Evolutionary conservation across 371 early-diverging fungal species (phyloP).

Genomic region (Conidiobolus coronatus): DNA sequence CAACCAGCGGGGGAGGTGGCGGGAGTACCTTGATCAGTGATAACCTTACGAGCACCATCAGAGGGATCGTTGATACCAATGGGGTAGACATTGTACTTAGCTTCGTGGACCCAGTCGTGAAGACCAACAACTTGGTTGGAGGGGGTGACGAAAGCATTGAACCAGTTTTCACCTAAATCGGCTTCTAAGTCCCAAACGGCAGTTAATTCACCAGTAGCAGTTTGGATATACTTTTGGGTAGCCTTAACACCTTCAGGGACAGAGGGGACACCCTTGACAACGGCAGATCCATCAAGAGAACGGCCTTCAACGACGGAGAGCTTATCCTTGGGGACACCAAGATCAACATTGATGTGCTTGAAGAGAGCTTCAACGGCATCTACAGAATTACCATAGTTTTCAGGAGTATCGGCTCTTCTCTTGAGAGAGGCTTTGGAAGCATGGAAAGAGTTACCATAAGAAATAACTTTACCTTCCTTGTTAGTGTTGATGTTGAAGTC

Average conservation of each 20-base stretch:
- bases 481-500: slow-evolving; percentile 63
- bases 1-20: slow-evolving; percentile 1
- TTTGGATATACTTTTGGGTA: background rate
- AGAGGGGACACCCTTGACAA: background rate
- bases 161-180: background rate
- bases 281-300: too few species aligned
- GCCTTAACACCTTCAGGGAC: background rate
- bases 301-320: too few species aligned
- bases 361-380: too few species aligned
- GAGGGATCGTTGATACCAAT: slow-evolving; percentile 1
- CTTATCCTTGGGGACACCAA: too few species aligned
- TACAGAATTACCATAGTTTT: too few species aligned
- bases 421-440: slow-evolving; percentile 11
- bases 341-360: too few species aligned
- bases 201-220: background rate
- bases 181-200: background rate
- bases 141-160: background rate
- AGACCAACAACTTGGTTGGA: background rate
- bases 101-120: background rate
- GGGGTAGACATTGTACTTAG: background rate
- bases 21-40: background rate
- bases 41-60: background rate
- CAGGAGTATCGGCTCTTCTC: too few species aligned
- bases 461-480: slow-evolving; percentile 33
- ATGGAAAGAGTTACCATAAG: slow-evolving; percentile 48